phyloP scores from a whole-genome alignment of 257 asterid genomes.

The Solanum rostratum region DNA sequence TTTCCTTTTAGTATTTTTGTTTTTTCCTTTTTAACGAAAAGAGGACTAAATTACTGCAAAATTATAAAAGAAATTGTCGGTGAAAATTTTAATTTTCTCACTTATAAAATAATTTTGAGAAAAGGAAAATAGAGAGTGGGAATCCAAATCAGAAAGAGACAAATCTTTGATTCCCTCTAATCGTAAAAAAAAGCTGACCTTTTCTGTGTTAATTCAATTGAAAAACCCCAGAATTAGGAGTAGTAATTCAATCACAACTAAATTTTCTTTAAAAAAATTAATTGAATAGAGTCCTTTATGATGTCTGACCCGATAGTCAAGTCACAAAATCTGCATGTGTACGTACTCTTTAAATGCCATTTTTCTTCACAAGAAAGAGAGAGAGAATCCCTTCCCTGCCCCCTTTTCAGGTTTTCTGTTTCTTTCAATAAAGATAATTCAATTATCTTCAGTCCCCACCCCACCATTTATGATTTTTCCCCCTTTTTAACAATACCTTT shows the following conservation, averaged over 20 bases:
- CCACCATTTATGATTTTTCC: not conserved
- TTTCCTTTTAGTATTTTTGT: too few species aligned
- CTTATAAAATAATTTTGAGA: not conserved
- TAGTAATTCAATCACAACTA: not conserved
- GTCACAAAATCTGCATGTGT: constrained; percentile 62
- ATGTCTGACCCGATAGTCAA: constrained; percentile 39
- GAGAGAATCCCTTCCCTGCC: constrained; percentile 2
- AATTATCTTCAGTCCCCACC: not conserved
- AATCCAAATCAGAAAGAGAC: not conserved
- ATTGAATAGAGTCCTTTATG: not conserved
- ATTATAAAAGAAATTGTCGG: not conserved
- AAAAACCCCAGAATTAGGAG: not conserved
- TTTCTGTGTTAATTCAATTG: not conserved
- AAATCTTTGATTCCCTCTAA: not conserved
- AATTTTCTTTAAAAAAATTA: not conserved
- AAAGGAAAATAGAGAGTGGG: not conserved
- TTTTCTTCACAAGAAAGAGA: constrained; percentile 1
- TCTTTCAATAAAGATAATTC: constrained; percentile 1
- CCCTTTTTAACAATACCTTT: too few species aligned
- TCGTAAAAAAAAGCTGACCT: not conserved
- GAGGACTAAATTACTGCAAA: not conserved
- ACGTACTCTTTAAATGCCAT: constrained; percentile 23
- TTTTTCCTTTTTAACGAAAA: too few species aligned
- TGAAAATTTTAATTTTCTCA: not conserved
- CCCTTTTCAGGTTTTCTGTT: constrained; percentile 22